phyloP scores from a whole-genome alignment of 495 filamentous ascomycete species.

The Hyaloscypha hepaticicola region DNA sequence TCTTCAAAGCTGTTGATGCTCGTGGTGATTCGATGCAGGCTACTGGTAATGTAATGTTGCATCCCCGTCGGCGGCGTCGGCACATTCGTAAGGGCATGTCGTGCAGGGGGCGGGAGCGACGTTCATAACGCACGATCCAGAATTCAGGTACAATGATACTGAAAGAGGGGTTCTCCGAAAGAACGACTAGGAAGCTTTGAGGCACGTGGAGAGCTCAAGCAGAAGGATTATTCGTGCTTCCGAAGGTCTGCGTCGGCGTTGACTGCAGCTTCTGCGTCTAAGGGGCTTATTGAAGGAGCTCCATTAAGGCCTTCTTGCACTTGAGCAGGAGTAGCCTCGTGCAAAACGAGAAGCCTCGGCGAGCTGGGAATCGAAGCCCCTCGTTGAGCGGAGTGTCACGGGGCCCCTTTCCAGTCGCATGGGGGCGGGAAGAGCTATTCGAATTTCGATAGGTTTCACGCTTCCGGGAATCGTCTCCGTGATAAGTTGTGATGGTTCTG shows the following conservation, averaged over 20 bases:
- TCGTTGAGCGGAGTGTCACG: background rate
- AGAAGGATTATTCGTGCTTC: background rate
- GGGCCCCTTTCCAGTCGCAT: background rate
- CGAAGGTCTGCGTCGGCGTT: background rate
- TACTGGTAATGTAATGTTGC: background rate
- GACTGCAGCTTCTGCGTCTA: background rate
- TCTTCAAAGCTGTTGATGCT: background rate
- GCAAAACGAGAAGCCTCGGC: background rate
- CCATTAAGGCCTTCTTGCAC: background rate
- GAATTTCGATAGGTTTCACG: background rate
- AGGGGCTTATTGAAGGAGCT: background rate
- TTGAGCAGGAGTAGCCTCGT: background rate
- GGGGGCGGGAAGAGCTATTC: background rate
- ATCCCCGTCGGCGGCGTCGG: background rate
- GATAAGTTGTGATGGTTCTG: background rate
- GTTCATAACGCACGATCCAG: background rate
- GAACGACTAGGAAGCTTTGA: background rate
- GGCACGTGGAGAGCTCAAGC: background rate
- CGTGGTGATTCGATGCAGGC: background rate
- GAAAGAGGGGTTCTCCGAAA: background rate
- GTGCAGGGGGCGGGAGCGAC: slow-evolving; percentile 1
- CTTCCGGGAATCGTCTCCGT: background rate
- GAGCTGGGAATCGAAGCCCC: background rate
- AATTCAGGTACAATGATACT: background rate
- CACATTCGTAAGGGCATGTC: background rate